Evolutionary conservation across 345 rosid genomes (phyloP).

Genomic region (Eucalyptus sp.): DNA sequence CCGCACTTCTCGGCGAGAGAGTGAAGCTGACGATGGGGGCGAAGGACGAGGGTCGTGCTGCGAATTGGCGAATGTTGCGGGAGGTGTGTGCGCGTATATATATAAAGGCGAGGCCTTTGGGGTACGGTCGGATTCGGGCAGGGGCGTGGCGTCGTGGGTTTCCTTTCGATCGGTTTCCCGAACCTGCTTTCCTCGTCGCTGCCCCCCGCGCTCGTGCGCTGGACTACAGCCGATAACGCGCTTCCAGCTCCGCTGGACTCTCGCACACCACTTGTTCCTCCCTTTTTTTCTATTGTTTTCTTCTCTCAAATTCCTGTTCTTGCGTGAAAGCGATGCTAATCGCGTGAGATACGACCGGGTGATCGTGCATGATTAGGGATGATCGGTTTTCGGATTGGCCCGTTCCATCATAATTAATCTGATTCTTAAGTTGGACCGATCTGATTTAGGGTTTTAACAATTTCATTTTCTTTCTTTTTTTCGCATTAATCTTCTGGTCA

Average conservation of each 20-base stretch:
- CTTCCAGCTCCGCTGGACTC: neutral
- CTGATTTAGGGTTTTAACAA: accelerated
- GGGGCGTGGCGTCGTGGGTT: neutral
- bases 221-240: neutral
- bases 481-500: too few species aligned
- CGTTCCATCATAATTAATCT: accelerated
- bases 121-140: neutral
- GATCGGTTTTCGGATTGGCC: accelerated
- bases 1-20: neutral
- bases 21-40: neutral
- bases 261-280: neutral
- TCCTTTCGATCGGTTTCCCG: neutral
- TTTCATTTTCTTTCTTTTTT: too few species aligned
- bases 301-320: neutral
- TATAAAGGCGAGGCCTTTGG: neutral
- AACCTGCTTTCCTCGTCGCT: neutral
- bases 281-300: neutral
- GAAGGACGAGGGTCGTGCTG: neutral
- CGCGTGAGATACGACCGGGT: neutral
- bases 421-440: neutral
- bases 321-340: neutral
- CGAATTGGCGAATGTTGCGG: neutral
- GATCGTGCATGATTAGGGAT: neutral
- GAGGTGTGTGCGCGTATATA: neutral
- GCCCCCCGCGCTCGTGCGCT: neutral